Conservation (phyloP, 305 asterid genomes). For the Rubia balearica region DNA sequence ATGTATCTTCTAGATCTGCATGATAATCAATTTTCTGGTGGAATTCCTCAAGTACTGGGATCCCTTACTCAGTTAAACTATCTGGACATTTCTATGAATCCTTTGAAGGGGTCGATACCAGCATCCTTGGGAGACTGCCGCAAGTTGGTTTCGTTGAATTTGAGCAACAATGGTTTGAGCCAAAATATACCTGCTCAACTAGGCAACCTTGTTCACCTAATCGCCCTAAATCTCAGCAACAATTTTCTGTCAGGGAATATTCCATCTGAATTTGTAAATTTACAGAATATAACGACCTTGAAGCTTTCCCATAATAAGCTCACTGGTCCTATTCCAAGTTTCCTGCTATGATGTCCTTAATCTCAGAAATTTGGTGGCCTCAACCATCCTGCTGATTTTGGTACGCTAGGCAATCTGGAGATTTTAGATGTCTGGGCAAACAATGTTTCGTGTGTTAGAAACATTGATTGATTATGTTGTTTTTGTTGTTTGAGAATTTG, state of each 20-base stretch:
- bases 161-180: slow-evolving; percentile 2
- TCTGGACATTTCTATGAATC: slow-evolving; percentile 14
- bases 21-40: slow-evolving; percentile 11
- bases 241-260: slow-evolving; percentile 10
- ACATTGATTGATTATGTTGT: too few species aligned
- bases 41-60: slow-evolving; percentile 16
- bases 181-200: slow-evolving; percentile 7
- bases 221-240: not conserved
- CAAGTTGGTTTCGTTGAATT: not conserved
- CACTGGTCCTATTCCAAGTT: slow-evolving; percentile 8
- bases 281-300: not conserved
- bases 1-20: slow-evolving; percentile 10
- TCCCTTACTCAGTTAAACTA: slow-evolving; percentile 1
- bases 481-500: too few species aligned
- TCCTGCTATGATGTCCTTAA: too few species aligned
- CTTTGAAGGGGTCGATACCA: slow-evolving; percentile 10
- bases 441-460: too few species aligned
- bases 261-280: slow-evolving; percentile 3
- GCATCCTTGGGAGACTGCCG: slow-evolving; percentile 2
- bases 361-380: too few species aligned
- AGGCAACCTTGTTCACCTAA: not conserved
- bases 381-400: too few species aligned
- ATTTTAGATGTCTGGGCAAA: too few species aligned
- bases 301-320: slow-evolving; percentile 5
- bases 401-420: too few species aligned